Percentiles rank a stretch among this genome's conserved stretches.
phyloP scores from a whole-genome alignment of 345 rosid genomes.

The Trapa incisa region DNA sequence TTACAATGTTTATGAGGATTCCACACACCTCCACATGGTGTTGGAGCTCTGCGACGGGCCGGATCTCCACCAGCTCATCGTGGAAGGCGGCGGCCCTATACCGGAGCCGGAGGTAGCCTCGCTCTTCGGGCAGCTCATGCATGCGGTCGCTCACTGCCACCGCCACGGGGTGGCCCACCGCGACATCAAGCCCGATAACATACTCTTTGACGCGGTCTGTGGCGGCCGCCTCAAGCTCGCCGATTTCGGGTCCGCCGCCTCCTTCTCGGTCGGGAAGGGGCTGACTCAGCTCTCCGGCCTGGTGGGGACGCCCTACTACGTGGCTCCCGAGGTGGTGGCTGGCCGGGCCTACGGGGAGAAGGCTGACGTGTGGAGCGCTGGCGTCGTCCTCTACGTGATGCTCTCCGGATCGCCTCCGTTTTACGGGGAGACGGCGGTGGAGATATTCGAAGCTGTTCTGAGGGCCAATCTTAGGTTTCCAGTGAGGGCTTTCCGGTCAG shows the following conservation, averaged over 20 bases:
- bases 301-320: constrained; percentile 61
- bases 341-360: constrained; percentile 47
- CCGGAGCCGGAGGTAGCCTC: constrained; percentile 37
- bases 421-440: constrained; percentile 32
- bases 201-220: constrained; percentile 22
- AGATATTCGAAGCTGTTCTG: constrained; percentile 42
- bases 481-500: constrained; percentile 20
- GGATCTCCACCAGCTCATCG: constrained; percentile 38
- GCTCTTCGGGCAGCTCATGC: constrained; percentile 29
- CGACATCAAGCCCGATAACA: constrained; percentile 52
- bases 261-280: constrained; percentile 21
- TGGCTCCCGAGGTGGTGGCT: constrained; percentile 50
- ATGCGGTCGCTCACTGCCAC: constrained; percentile 45
- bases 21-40: constrained; percentile 40
- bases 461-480: constrained; percentile 54
- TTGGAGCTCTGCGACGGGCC: constrained; percentile 50
- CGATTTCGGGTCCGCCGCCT: constrained; percentile 75
- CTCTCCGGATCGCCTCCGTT: constrained; percentile 54
- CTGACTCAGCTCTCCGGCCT: constrained; percentile 23
- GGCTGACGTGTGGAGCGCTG: constrained; percentile 59
- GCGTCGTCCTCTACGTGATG: constrained; percentile 47
- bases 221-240: constrained; percentile 33
- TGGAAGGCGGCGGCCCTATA: constrained; percentile 19
- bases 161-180: constrained; percentile 40
- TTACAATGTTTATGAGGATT: constrained; percentile 43